Percentiles rank a stretch among this genome's conserved stretches.
Conservation (phyloP, 495 filamentous ascomycete species). For the Ascobolus immersus region DNA sequence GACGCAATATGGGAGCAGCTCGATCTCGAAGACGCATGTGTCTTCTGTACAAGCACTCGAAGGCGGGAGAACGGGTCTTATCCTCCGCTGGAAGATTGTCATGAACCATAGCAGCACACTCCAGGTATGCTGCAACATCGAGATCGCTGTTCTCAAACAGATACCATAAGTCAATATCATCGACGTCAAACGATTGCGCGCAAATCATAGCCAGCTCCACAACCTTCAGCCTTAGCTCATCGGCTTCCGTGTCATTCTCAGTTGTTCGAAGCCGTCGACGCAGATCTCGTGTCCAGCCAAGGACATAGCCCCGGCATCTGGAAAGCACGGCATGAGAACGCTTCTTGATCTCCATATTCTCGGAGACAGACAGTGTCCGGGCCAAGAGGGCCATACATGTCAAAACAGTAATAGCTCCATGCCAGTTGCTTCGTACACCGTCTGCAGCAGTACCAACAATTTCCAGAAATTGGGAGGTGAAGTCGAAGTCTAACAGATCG, state of each 20-base stretch:
- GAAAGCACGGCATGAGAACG: background rate
- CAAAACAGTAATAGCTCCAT: constrained; percentile 13
- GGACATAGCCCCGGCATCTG: background rate
- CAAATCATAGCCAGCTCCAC: constrained; percentile 15
- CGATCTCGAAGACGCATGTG: too few species aligned
- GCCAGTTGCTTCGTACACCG: background rate
- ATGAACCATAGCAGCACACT: constrained; percentile 19
- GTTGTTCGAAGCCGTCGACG: background rate
- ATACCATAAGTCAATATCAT: constrained; percentile 8
- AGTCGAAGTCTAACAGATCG: background rate
- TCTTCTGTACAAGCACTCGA: background rate
- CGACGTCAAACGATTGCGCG: constrained; percentile 16
- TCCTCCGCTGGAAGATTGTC: too few species aligned
- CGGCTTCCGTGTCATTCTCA: background rate
- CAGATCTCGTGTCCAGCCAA: background rate
- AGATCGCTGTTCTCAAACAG: constrained; percentile 6
- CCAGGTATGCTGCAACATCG: constrained; percentile 17
- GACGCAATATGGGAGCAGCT: too few species aligned
- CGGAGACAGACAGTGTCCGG: constrained; percentile 19
- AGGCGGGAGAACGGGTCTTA: too few species aligned
- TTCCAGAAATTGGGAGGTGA: background rate
- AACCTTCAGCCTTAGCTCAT: background rate
- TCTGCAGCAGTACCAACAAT: background rate
- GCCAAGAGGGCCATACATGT: constrained; percentile 17
- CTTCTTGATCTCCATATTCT: background rate